Evolutionary conservation across 192 early-diverging fungal species (phyloP).

Genomic region (Backusella parvicylindrica): DNA sequence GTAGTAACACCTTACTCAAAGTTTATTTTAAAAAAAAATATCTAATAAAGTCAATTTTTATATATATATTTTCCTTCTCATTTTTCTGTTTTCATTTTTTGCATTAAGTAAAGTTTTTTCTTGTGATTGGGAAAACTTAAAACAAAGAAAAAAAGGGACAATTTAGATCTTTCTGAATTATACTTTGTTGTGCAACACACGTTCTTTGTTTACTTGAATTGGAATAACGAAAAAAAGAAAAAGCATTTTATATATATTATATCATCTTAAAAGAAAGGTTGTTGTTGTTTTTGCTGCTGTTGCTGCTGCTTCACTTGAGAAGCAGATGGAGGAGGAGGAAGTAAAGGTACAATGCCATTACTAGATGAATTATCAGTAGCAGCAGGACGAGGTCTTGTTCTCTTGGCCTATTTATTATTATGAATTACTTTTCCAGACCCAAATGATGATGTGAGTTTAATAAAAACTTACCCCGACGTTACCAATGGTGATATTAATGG

Average conservation of each 20-base stretch:
- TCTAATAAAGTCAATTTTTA: neutral
- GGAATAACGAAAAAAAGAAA: neutral
- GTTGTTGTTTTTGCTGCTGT: conserved; percentile 19
- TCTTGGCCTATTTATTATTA: conserved; percentile 9
- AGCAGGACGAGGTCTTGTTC: conserved; percentile 14
- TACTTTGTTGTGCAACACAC: neutral
- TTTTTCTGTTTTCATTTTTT: neutral
- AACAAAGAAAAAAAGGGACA: no score
- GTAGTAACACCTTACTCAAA: neutral
- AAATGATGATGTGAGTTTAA: neutral
- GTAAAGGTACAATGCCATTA: conserved; percentile 27
- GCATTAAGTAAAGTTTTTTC: neutral
- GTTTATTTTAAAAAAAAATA: neutral
- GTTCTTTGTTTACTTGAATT: neutral
- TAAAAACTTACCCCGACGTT: conserved; percentile 45
- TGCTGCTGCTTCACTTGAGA: conserved; percentile 37
- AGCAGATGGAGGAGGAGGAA: conserved; percentile 39
- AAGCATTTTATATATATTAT: neutral
- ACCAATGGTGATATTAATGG: conserved; percentile 71
- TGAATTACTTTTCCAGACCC: neutral
- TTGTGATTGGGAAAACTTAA: neutral
- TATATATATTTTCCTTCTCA: neutral
- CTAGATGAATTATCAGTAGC: neutral
- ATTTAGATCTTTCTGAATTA: neutral
- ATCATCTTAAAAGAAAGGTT: neutral